A percentile compares a stretch with the other conserved stretches of the same genome.
Conservation (phyloP, 192 early-diverging fungal genomes). For the Globomyces pollinis-pini region DNA sequence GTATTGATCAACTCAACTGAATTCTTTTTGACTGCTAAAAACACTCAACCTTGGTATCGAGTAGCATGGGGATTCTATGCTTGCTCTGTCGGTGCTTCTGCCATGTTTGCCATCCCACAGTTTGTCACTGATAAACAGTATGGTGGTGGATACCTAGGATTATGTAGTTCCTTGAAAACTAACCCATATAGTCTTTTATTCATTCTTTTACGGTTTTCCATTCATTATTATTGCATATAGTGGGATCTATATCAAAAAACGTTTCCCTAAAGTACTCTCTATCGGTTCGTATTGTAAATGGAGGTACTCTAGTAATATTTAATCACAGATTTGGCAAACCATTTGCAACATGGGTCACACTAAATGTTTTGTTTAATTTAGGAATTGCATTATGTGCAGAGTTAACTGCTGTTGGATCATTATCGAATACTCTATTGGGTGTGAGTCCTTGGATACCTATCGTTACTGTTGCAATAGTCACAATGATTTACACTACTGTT, state of each 20-base stretch:
- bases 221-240: conserved; percentile 30
- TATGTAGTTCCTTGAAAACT: no score
- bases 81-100: conserved; percentile 24
- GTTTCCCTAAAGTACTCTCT: conserved; percentile 23
- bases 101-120: not conserved
- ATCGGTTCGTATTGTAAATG: conserved; percentile 21
- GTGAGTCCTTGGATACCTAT: conserved; percentile 23
- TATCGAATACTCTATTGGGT: conserved; percentile 28
- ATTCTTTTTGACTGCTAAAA: conserved; percentile 41
- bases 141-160: conserved; percentile 35
- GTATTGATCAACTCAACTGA: no score
- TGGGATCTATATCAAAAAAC: conserved; percentile 21
- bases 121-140: conserved; percentile 17
- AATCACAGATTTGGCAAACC: conserved; percentile 32
- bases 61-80: conserved; percentile 37
- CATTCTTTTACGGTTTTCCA: conserved; percentile 32
- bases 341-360: conserved; percentile 24
- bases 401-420: conserved; percentile 30
- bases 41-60: conserved; percentile 18
- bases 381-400: conserved; percentile 26
- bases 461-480: conserved; percentile 32
- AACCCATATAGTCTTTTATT: conserved; percentile 23
- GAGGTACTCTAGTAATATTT: no score
- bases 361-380: conserved; percentile 36
- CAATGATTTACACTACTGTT: conserved; percentile 34